Evolutionary conservation across 148 eudicot genomes (phyloP).

Genomic region (Rhododendron vialii): DNA sequence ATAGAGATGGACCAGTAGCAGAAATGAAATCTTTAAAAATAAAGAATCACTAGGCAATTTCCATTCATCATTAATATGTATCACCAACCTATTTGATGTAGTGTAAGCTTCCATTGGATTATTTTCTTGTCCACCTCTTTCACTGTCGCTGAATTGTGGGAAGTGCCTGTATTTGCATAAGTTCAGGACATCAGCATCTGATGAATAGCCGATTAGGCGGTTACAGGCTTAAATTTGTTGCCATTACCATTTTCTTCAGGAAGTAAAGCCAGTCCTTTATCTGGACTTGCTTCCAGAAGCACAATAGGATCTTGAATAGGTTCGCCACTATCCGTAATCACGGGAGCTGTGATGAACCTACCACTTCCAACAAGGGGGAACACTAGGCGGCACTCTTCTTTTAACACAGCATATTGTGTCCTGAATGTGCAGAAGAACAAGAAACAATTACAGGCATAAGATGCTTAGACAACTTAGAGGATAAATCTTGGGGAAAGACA

Average conservation of each 20-base stretch:
- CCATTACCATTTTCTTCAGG: conserved; percentile 34
- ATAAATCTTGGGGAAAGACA: background rate
- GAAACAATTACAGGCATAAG: background rate
- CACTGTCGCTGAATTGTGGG: conserved; percentile 6
- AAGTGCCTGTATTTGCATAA: conserved; percentile 25
- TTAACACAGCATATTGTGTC: conserved; percentile 61
- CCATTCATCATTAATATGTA: background rate
- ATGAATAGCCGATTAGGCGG: background rate
- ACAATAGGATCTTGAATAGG: conserved; percentile 83
- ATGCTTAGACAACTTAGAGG: background rate
- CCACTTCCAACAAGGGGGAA: conserved; percentile 94
- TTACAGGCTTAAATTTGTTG: background rate
- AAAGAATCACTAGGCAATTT: background rate
- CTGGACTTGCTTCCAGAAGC: conserved; percentile 51
- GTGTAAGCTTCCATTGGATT: conserved; percentile 89
- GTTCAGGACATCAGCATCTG: conserved; percentile 10
- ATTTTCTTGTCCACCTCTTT: conserved; percentile 44
- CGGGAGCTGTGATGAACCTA: conserved; percentile 75
- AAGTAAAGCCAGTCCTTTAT: conserved; percentile 13
- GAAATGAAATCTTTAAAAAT: conserved; percentile 1
- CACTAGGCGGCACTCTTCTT: conserved; percentile 74
- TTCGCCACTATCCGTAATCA: conserved; percentile 70
- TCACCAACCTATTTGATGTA: conserved; percentile 95
- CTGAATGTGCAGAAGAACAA: conserved; percentile 30
- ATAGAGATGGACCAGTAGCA: background rate